These are phyloP conservation scores for Saccharum hybrid DNA, from an alignment of 202 grass and related monocot species.

Conservation along the genomic window DNA sequence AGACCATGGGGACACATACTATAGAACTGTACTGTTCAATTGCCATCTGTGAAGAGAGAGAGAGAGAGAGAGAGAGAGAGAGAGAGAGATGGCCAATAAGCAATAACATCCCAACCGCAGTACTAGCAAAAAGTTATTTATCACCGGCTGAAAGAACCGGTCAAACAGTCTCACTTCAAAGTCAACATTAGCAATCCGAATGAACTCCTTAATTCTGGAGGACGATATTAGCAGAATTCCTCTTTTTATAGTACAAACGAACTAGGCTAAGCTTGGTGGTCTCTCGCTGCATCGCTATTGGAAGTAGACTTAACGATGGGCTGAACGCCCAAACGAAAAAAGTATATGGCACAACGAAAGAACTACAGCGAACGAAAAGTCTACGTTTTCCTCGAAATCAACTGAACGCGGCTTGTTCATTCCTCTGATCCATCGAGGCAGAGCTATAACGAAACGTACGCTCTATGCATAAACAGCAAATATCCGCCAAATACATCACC, in stretches of 20 bases:
- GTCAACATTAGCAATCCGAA: neutral
- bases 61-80: no score
- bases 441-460: neutral
- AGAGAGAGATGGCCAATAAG: neutral
- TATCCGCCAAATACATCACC: neutral
- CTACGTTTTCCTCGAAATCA: neutral
- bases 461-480: neutral
- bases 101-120: neutral
- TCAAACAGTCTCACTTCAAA: constrained; percentile 11
- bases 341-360: neutral
- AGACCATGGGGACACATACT: neutral
- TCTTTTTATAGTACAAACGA: no score
- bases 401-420: neutral
- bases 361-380: neutral
- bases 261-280: no score
- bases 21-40: constrained; percentile 2
- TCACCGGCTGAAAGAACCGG: constrained; percentile 15
- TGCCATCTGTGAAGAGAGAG: neutral
- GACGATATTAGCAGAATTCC: no score
- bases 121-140: neutral
- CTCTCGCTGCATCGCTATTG: no score
- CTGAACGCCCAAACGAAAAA: neutral
- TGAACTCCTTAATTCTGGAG: neutral
- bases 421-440: neutral
- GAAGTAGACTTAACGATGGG: neutral